Evolutionary conservation across 1,284 basidiomycete species (phyloP).

Genomic region (Ganoderma sinense): DNA sequence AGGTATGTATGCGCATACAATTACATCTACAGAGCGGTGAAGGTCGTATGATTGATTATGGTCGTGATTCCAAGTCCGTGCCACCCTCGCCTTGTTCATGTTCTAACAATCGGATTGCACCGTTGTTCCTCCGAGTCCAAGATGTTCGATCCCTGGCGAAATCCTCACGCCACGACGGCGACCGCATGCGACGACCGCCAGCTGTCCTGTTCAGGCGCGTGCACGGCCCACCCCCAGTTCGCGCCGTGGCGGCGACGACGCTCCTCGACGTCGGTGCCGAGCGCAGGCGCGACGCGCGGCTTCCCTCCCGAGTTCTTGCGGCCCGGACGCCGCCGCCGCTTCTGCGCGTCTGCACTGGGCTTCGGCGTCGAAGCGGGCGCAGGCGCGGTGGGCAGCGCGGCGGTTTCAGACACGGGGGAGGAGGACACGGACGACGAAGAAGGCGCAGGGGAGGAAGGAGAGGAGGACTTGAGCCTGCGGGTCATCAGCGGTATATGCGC

Average conservation of each 20-base stretch:
- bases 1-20: neutral
- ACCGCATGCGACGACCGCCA: conserved; percentile 17
- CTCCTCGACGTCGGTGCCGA: conserved; percentile 31
- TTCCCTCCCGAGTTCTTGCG: conserved; percentile 32
- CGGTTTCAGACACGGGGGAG: neutral
- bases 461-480: conserved; percentile 4
- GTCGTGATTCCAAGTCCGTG: neutral
- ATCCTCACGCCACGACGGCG: neutral
- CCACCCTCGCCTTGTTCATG: neutral
- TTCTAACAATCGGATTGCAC: too few relatives aligned
- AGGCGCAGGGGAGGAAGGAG: neutral
- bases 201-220: conserved; percentile 15
- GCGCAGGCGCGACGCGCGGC: conserved; percentile 21
- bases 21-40: neutral
- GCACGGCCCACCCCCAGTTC: conserved; percentile 32
- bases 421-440: neutral
- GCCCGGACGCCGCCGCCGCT: conserved; percentile 34
- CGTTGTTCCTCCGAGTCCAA: too few relatives aligned
- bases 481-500: conserved; percentile 27
- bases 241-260: conserved; percentile 25
- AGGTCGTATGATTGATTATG: too few relatives aligned
- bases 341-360: conserved; percentile 11
- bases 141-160: neutral
- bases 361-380: neutral
- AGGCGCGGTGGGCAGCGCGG: neutral